Conservation (phyloP, 1,284 basidiomycete species). For the Sporisorium exsertum region DNA sequence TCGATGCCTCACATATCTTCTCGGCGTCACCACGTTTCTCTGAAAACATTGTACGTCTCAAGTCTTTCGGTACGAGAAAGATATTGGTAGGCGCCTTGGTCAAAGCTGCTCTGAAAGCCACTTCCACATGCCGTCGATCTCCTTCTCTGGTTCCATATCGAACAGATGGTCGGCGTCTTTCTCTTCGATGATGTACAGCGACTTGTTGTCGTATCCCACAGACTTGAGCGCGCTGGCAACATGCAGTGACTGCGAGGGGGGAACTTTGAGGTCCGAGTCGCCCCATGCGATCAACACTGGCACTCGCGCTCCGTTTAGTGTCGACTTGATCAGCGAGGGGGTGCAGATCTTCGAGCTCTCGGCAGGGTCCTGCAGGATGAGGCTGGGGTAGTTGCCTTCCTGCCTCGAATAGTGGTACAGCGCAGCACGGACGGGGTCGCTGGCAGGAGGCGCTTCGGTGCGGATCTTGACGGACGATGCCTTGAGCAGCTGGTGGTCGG, state of each 20-base stretch:
- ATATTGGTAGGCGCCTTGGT: neutral
- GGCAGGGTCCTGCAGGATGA: slow-evolving; percentile 28
- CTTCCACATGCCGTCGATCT: slow-evolving; percentile 38
- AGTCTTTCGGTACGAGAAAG: slow-evolving; percentile 2
- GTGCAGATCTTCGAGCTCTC: slow-evolving; percentile 35
- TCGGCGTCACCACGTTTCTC: neutral
- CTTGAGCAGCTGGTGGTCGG: slow-evolving; percentile 21
- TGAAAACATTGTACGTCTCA: neutral
- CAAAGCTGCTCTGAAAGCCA: slow-evolving; percentile 30
- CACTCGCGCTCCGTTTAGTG: neutral
- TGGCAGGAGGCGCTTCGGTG: slow-evolving; percentile 44
- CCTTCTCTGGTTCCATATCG: slow-evolving; percentile 44
- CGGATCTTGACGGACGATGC: slow-evolving; percentile 21
- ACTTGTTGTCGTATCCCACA: slow-evolving; percentile 24
- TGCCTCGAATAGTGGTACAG: slow-evolving; percentile 57
- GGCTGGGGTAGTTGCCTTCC: slow-evolving; percentile 45
- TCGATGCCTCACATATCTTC: neutral
- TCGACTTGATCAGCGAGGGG: slow-evolving; percentile 31
- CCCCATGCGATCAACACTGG: slow-evolving; percentile 51
- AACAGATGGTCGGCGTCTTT: slow-evolving; percentile 48
- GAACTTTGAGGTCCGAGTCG: slow-evolving; percentile 49
- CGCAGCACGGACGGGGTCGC: slow-evolving; percentile 41
- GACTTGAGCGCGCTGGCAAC: slow-evolving; percentile 43
- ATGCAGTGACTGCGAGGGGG: slow-evolving; percentile 47
- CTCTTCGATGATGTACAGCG: slow-evolving; percentile 26